Conservation (phyloP, 2,329 filamentous ascomycete genomes). For the Camillea tinctor region DNA sequence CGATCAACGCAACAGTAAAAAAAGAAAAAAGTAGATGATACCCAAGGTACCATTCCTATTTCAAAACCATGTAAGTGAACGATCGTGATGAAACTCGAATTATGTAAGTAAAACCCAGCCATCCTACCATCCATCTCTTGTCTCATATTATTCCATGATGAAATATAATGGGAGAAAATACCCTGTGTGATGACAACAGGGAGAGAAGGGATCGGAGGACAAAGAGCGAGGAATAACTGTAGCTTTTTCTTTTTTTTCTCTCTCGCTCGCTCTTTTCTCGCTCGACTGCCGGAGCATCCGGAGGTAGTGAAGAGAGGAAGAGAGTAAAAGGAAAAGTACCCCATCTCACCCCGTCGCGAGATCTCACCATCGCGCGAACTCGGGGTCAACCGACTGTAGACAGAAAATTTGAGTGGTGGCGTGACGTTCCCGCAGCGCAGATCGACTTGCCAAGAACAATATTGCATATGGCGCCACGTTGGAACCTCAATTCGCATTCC, state of each 20-base stretch:
- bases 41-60: neutral
- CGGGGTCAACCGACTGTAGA: neutral
- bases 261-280: no score
- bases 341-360: neutral
- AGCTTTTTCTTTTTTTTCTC: neutral
- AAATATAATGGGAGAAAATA: neutral
- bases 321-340: neutral
- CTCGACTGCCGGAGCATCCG: neutral
- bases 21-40: neutral
- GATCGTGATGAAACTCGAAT: neutral
- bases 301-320: neutral
- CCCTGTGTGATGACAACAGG: neutral
- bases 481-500: neutral
- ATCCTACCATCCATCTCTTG: neutral
- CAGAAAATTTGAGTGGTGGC: neutral
- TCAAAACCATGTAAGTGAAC: neutral
- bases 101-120: neutral
- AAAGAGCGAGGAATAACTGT: neutral
- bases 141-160: neutral
- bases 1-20: neutral
- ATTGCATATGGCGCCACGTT: neutral
- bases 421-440: constrained; percentile 1
- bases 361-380: neutral
- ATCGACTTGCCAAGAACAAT: neutral
- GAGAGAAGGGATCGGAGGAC: neutral